Evolutionary conservation across 768 basidiomycete genomes (phyloP).

Genomic region (Kwoniella mangroviensis): DNA sequence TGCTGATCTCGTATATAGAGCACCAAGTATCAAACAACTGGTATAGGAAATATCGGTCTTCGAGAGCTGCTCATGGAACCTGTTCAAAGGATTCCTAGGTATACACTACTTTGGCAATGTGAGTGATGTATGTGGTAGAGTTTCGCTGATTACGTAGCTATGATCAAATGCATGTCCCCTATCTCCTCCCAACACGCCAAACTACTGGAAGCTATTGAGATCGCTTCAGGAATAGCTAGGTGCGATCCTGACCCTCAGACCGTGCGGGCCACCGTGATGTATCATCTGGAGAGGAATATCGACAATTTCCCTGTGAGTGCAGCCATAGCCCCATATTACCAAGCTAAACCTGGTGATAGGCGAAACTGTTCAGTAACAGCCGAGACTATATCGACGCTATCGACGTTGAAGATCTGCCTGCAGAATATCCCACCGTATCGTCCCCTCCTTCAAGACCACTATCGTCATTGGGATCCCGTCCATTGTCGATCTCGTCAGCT

Average conservation of each 20-base stretch:
- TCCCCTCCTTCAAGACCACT: constrained; percentile 34
- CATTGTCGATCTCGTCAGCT: constrained; percentile 59
- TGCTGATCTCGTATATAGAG: constrained; percentile 59
- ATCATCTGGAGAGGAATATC: constrained; percentile 78
- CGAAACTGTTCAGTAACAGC: constrained; percentile 83
- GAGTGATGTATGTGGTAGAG: constrained; percentile 22
- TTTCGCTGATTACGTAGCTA: constrained; percentile 61
- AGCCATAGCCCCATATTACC: background rate
- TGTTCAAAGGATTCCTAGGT: constrained; percentile 91
- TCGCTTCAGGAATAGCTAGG: constrained; percentile 85
- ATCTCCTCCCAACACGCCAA: constrained; percentile 77
- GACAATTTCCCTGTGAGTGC: constrained; percentile 76
- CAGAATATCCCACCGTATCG: constrained; percentile 31
- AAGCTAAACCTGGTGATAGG: constrained; percentile 52
- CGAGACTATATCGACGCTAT: constrained; percentile 88
- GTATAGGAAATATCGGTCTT: constrained; percentile 77
- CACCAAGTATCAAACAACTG: constrained; percentile 67
- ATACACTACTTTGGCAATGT: constrained; percentile 84
- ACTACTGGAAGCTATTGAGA: constrained; percentile 79
- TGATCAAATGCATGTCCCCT: constrained; percentile 85
- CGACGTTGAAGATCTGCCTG: constrained; percentile 77
- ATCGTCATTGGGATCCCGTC: constrained; percentile 58
- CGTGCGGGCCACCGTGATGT: constrained; percentile 83
- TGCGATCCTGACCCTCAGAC: constrained; percentile 93
- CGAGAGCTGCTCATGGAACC: constrained; percentile 95